Evolutionary conservation across 495 filamentous ascomycete genomes (phyloP), one percentile per base, ranked within the genome.

Genomic region (Penicillium subrubescens): DNA sequence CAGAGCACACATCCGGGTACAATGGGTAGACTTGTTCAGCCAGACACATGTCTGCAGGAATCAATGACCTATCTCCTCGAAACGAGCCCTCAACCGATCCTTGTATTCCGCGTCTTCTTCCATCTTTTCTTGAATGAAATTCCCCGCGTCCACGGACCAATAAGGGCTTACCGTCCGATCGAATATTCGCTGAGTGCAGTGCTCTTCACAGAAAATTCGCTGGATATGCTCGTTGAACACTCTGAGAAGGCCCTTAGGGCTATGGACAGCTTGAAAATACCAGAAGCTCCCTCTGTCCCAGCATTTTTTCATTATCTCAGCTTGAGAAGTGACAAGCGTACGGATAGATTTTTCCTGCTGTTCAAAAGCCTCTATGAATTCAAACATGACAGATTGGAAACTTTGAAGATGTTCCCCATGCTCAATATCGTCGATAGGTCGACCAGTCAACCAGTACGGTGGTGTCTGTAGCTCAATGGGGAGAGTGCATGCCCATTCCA

Each of bases 261-360:
- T 71, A 21, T 69, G 48, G n/a, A 75, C 52, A 6, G 72, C 67
- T 5, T 68, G 65, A 25, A 73, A 77, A 52, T 71, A 75, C 70
- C 67, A 75, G 23, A 72, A 72, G 25, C 25, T 68, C 5, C 66
- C 68, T 7, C 15, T 56, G 23, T 67, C 21, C 67, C 60, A 74
- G 15, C 55, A 21, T 25, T 57, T 62, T 33, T 63, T 64, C 61
- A 75, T 72, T 8, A 71, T 54, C 23, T 51, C 55, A 39, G 71
- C 59, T 60, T 35, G 34, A 8, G 34, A 35, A 35, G 34, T 35
- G 34, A 35, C 34, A 35, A 35, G 34, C 34, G 34, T 35, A 12
- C 34, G 10, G 34, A 35, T 12, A 12, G 34, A 8, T 8, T 35
- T 35, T 35, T 35, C 34, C 44, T 58, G 50, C 44, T 67, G 51